A percentile compares a stretch with the other conserved stretches of the same genome.
phyloP scores from a whole-genome alignment of 169 alveolate genomes.

The Babesia bigemina region DNA sequence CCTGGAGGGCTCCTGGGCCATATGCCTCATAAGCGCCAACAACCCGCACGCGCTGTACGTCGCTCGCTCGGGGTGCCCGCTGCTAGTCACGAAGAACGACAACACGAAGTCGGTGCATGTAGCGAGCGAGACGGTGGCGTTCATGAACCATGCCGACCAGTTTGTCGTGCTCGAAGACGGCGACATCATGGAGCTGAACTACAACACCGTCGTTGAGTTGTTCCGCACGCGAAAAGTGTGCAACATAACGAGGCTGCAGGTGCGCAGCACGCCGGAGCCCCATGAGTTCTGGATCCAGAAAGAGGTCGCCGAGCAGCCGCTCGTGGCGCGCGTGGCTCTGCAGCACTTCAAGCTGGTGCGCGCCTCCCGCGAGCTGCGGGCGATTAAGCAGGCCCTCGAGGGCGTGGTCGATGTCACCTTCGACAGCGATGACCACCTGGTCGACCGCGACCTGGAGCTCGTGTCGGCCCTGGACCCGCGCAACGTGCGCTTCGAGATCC shows the following conservation, averaged over 20 bases:
- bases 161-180: constrained; percentile 79
- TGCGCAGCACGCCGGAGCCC: constrained; percentile 80
- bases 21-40: constrained; percentile 87
- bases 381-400: constrained; percentile 13
- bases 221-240: constrained; percentile 54
- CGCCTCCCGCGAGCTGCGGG: background rate
- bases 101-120: constrained; percentile 84
- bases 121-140: constrained; percentile 93
- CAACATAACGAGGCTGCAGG: constrained; percentile 50
- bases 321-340: constrained; percentile 41
- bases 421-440: constrained; percentile 34
- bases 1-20: constrained; percentile 96
- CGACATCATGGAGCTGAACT: constrained; percentile 51
- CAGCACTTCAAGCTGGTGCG: constrained; percentile 36
- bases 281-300: constrained; percentile 89
- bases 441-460: constrained; percentile 28
- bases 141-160: constrained; percentile 89
- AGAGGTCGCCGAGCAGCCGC: constrained; percentile 90
- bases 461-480: constrained; percentile 33
- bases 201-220: constrained; percentile 61
- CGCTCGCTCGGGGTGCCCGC: constrained; percentile 93
- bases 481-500: constrained; percentile 34
- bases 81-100: constrained; percentile 84
- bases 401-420: constrained; percentile 30
- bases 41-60: constrained; percentile 87